phyloP scores from a whole-genome alignment of 2,329 filamentous ascomycete species.

The Gyromitra esculenta region DNA sequence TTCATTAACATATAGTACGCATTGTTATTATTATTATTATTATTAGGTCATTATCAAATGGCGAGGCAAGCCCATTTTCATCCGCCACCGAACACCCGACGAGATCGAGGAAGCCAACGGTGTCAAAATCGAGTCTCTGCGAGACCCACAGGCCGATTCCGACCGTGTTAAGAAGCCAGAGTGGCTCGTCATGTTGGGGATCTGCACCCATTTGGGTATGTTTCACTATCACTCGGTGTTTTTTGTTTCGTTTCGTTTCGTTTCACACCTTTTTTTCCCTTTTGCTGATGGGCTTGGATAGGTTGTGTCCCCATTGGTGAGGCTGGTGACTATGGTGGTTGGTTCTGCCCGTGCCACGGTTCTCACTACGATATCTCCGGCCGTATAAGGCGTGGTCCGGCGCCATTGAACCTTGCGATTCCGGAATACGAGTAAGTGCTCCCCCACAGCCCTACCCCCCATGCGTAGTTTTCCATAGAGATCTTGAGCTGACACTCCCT shows the following conservation, averaged over 20 bases:
- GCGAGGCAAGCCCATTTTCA: conserved; percentile 99
- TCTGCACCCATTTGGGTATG: conserved; percentile 90
- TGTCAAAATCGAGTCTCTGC: conserved; percentile 80
- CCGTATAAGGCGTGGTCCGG: conserved; percentile 95
- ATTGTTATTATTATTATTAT: not conserved
- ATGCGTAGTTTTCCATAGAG: no score
- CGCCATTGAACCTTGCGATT: conserved; percentile 96
- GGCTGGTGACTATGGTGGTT: conserved; percentile 96
- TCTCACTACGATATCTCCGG: conserved; percentile 99
- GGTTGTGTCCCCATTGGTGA: conserved; percentile 98
- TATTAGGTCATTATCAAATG: conserved; percentile 96
- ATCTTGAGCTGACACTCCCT: conserved; percentile 66
- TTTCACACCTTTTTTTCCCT: not conserved
- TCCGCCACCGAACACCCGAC: conserved; percentile 92
- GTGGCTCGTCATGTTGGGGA: conserved; percentile 99
- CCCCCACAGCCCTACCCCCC: not conserved
- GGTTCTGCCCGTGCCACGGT: conserved; percentile 99
- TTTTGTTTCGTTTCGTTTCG: not conserved
- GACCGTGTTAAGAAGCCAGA: conserved; percentile 98
- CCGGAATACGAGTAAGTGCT: conserved; percentile 60
- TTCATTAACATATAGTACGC: not conserved
- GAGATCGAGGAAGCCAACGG: conserved; percentile 97
- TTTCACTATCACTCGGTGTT: conserved; percentile 13
- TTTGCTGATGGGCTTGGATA: conserved; percentile 24
- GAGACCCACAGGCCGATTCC: conserved; percentile 89